Evolutionary conservation across 1,284 basidiomycete genomes (phyloP).

Genomic region (Coniophora puteana): DNA sequence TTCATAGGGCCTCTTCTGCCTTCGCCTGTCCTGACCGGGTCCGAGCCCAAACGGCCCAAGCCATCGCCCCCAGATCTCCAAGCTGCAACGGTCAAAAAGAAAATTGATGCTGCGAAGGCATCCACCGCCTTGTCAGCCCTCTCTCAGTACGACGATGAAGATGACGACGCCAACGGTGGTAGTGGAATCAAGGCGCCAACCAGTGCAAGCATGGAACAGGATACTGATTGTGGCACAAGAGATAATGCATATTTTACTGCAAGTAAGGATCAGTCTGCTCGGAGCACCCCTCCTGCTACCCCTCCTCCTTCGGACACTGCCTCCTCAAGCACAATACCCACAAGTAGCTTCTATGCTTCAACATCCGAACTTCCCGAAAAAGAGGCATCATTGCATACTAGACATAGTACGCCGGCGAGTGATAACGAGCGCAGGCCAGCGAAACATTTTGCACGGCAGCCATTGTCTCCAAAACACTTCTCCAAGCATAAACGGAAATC

Average conservation of each 20-base stretch:
- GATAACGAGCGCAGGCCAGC: constrained; percentile 21
- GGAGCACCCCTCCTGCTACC: constrained; percentile 24
- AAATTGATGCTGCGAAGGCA: constrained; percentile 48
- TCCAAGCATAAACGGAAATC: too few relatives aligned
- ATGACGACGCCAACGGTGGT: constrained; percentile 42
- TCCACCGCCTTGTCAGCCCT: constrained; percentile 46
- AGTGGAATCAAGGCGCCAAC: constrained; percentile 19
- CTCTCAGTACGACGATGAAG: constrained; percentile 52
- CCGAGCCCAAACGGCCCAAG: constrained; percentile 23
- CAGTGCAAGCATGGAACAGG: constrained; percentile 20
- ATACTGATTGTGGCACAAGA: too few relatives aligned
- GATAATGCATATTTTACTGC: too few relatives aligned
- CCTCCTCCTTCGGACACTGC: constrained; percentile 19
- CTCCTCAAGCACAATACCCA: constrained; percentile 29
- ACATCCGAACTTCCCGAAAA: constrained; percentile 1
- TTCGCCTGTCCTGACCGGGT: constrained; percentile 29
- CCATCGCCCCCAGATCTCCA: constrained; percentile 50
- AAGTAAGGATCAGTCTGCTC: constrained; percentile 21
- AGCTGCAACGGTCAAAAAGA: constrained; percentile 54
- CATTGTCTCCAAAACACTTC: constrained; percentile 22
- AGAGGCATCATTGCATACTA: constrained; percentile 5
- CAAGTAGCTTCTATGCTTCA: constrained; percentile 45
- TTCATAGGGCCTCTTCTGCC: constrained; percentile 70
- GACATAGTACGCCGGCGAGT: constrained; percentile 10
- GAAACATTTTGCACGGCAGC: constrained; percentile 25